Evolutionary conservation across 331 rosid species (phyloP), one percentile per base, ranked within the genome.

Genomic region (Malus hybrid): DNA sequence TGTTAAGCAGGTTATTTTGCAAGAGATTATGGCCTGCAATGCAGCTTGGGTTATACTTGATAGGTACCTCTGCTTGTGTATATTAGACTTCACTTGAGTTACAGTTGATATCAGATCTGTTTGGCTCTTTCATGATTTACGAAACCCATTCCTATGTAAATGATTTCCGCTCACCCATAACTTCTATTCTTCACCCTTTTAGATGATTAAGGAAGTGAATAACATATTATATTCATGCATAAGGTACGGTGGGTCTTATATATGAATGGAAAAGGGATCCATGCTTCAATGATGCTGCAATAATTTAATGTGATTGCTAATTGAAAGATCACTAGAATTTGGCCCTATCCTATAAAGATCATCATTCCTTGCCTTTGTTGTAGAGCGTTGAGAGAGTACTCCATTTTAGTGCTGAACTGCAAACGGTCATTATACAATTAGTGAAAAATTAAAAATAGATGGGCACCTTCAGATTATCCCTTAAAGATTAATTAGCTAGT

Each of bases 1-100:
- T 10, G 64, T 88, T 72, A 91, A 72, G 78, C 87, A 84, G 77
- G 88, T 93, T 83, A 69, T 91, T 75, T 66, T 85, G 75, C 96
- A 88, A 79, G 93, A 93, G 81, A 78, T 88, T 73, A 65, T 70
- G 67, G 72, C 80, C 62, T 85, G 79, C 44, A 78, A 86, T 73
- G 92, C 90, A 75, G 81, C 85, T 61, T 91, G 97, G 97, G 80
- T 87, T 76, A 39, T 92, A 73, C 92, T 92, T 12, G 96, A 92
- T 74, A 88, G 97, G 97, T 88, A n/a, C 20, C 27, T 61, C 67
- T 66, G 32, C 36, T 50, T 9, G 1, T 46, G 24, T 22, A 0
- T 33, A 32, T 34, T 11, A 57, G 24, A 34, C 9, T 71, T 71
- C 52, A 54, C 31, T 27, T 54, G 42, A 22, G 44, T 55, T n/a